Base-by-base conservation (phyloP, 108 stramenopile genomes). In the Poteriospumella lacustris region DNA sequence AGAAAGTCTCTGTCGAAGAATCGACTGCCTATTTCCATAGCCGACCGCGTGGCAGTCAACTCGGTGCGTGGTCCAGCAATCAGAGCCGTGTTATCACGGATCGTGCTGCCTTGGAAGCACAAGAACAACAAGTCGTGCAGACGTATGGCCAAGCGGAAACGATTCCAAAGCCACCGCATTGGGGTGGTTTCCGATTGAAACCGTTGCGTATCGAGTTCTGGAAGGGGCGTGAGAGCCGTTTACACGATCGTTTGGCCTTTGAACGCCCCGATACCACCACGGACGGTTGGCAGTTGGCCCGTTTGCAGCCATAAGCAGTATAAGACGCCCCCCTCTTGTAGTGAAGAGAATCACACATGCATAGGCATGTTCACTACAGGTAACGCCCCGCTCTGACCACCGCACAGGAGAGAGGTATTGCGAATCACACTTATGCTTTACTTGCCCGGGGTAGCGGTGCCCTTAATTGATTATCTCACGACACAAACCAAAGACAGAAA, bases 171-270 rank as follows among this genome's bases (percentile, higher is more conserved):
- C 85, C 85, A 19, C 78, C 75, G 0, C 82, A 86, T 42, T 86
- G 85, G 76, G 86, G 86, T 31, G 86, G 86, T 28, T 85, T 78
- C 68, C 82, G 86, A 0, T 44, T 86, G 0, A 43, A 79, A 29
- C 86, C 86, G 26, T 79, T 82, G 52, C 68, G 82, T 28, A 83
- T 86, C 24, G 86, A 86, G 58, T 86, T 85, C 82, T 86, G 86
- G 86, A 83, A 83, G 33, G 84, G 84, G 26, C 79, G 86, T 58
- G 77, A 75, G 19, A 78, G 79, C 1, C 79, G 86, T 33, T 69
- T 86, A 44, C 86, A 86, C 77, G 86, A 86, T 76, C 84, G 86
- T 38, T 31, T 86, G 39, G 79, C 76, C 1, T 86, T 81, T 60
- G 77, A 59, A n/a, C n/a, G n/a, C n/a, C n/a, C n/a, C n/a, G n/a